Conservation (phyloP, 148 eudicot genomes). For the Chenopodium quinoa region DNA sequence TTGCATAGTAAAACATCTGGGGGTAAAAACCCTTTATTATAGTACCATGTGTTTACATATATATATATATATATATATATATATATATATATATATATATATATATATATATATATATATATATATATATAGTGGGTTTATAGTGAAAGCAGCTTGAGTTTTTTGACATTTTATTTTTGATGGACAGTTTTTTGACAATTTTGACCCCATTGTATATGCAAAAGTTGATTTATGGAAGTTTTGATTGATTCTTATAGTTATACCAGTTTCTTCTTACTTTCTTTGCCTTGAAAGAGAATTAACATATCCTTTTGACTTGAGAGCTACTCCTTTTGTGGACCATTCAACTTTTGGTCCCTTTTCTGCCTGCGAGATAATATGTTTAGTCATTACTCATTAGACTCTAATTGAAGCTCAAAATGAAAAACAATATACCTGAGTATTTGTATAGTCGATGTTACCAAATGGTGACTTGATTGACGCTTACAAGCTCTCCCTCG, state of each 20-base stretch:
- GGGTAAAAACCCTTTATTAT: constrained; percentile 12
- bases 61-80: too few species aligned
- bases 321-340: neutral
- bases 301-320: neutral
- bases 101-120: too few species aligned
- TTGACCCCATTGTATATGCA: constrained; percentile 30
- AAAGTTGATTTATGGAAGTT: constrained; percentile 20
- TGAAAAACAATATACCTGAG: neutral
- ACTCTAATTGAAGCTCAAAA: neutral
- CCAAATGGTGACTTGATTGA: neutral
- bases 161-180: neutral
- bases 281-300: constrained; percentile 7
- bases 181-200: constrained; percentile 7
- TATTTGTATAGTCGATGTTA: neutral
- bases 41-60: constrained; percentile 17
- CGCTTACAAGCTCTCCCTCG: neutral
- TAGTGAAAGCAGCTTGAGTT: constrained; percentile 12
- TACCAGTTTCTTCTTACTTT: neutral
- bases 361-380: neutral
- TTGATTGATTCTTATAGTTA: constrained; percentile 14
- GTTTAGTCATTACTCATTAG: neutral
- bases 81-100: too few species aligned
- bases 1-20: constrained; percentile 3
- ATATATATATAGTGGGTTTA: constrained; percentile 5
- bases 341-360: neutral